Evolutionary conservation across 768 basidiomycete genomes (phyloP), one percentile per base, ranked within the genome.

Genomic region (Filobasidium wieringae): DNA sequence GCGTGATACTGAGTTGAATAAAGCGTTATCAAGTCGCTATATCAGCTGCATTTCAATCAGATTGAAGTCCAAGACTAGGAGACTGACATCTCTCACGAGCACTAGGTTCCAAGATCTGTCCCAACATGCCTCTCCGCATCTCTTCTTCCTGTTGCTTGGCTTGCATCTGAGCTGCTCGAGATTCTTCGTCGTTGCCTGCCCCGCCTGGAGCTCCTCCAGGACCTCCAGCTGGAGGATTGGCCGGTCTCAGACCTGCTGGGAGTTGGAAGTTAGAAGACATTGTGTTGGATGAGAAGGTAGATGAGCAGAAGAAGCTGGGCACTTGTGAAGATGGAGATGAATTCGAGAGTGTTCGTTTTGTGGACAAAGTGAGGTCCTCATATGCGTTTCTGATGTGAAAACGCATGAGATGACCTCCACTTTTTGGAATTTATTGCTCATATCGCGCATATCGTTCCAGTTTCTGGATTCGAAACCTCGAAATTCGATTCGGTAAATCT

Each of bases 61-160:
- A 27, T 33, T 19, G 26, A 32, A 59, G 57, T 30, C 14, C 29
- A 19, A 22, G 26, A 27, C 26, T 24, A 55, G 15, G 14, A 37
- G 24, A 68, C 72, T 57, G 60, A 73, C 72, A 62, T 66, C 72
- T 34, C 49, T 73, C 72, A 45, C 72, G 61, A 14, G 72, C 72
- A 29, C 64, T 58, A 24, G 70, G 62, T 47, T 67, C 72, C 29
- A 73, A 55, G 64, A 73, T 69, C 15, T 69, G 67, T 30, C 67
- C 64, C 43, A 73, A 70, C 66, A 73, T 68, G 19, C 41, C 59
- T 59, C 72, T 61, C 66, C 71, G 70, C 72, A 73, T 73, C 59
- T 73, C 72, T 40, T 67, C 67, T 39, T 66, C 64, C 50, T 57
- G 56, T 27, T 36, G 34, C 26, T 50, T 33, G 57, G 63, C 56